Base-by-base conservation (phyloP, 139 green algal genomes). In the Chlamydomonas sphaeroides region DNA sequence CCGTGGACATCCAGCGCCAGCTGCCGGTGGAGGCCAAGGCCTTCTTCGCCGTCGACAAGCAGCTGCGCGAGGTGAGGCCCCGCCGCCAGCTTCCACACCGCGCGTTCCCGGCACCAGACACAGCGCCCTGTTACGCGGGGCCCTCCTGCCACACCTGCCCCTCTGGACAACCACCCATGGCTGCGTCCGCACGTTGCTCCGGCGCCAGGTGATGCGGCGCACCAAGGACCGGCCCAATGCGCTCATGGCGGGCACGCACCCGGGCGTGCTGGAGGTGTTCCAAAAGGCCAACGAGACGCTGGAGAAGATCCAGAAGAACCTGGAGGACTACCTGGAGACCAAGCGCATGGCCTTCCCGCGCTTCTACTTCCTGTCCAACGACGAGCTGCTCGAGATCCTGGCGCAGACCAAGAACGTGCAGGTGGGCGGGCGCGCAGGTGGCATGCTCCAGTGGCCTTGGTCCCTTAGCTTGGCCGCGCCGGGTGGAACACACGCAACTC, bases 361-460 rank as follows among this genome's bases (percentile, higher is more conserved):
- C 76, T 95, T 94, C 80, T 96, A 95, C 89, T 96, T 95, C 87
- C 76, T 96, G 28, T 95, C 90, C 65, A 96, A 98, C 87, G 92
- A 97, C 78, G 94, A 97, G 89, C 92, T 98, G 67, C 89, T 98
- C n/a, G 94, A 98, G 83, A 96, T 97, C 80, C 85, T 96, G 59
- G 92, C 94, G 30, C 92, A 96, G 84, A 94, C 91, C 62, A 94
- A 94, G 85, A 96, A 95, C 71, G 91, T 94, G 57, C 89, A 92
- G 84, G 84, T 76, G 36, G 23, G 56, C n/a, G 56, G 3, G 45
- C 14, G 45, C 45, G 45, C 45, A 14, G 5, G 49, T 56, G 49
- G 2, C 18, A 20, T 14, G 49, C 49, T n/a, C 45, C 10, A 8
- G 45, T 14, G 45, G 45, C 45, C 45, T 51, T 14, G 45, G 45